Evolutionary conservation across 352 stramenopile species (phyloP), one percentile per base, ranked within the genome.

Genomic region (Phytophthora aleatoria): DNA sequence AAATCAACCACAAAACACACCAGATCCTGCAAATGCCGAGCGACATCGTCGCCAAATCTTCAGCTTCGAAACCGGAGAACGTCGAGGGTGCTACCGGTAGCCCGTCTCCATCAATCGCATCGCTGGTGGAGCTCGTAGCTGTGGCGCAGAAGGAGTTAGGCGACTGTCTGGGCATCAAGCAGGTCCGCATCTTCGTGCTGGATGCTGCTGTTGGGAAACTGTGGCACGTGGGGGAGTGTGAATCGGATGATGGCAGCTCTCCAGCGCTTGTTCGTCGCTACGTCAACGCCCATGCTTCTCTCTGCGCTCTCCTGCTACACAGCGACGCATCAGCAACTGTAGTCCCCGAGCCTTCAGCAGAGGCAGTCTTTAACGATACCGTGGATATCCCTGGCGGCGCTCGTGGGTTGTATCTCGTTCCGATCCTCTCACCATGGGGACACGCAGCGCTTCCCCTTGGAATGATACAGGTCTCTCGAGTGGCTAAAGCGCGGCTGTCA

Each of bases 281-380:
- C 42, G 81, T 83, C 12, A 85, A 74, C 27, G 73, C 78, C 4
- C 51, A 80, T 27, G 87, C 85, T n/a, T 86, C 79, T 11, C 63
- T 93, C 10, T 93, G 85, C 36, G 64, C 59, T 2, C 50, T 72
- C 26, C 38, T 73, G 9, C 47, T 73, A 44, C 60, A 33, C 33
- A 39, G 20, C 12, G 61, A 73, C 20, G 41, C 66, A 26, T 53
- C 43, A n/a, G 6, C 61, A 9, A 53, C 83, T 5, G 57, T 82
- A 3, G 33, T 91, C 12, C 35, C 73, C 0, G 74, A 90, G 28
- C 81, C 83, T 3, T 67, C 74, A 8, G 73, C 75, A 0, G 71
- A 91, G 50, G 64, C 81, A 20, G 73, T 59, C 3, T 93, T 86
- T 64, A 93, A 93, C 36, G 82, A 91, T 49, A 90, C 80, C 0